Conservation (phyloP, 2,329 filamentous ascomycete genomes). For the Dothidotthia symphoricarpi region DNA sequence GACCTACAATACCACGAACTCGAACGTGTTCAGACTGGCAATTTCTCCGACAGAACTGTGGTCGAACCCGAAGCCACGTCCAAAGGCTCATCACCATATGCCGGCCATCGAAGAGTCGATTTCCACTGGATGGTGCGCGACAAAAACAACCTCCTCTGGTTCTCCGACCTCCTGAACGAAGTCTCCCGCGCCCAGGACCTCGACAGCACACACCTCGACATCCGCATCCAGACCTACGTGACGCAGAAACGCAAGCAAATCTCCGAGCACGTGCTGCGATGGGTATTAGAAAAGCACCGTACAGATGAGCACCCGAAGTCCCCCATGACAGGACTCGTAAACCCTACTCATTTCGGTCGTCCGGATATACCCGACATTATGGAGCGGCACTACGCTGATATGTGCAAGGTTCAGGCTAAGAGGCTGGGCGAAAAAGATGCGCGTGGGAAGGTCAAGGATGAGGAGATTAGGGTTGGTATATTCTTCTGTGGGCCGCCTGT, state of each 20-base stretch:
- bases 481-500: conserved; percentile 59
- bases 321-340: conserved; percentile 55
- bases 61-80: conserved; percentile 11
- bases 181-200: conserved; percentile 40
- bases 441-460: conserved; percentile 14
- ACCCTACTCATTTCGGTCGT: conserved; percentile 55
- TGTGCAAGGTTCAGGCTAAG: conserved; percentile 41
- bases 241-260: conserved; percentile 56
- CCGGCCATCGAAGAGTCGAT: conserved; percentile 53
- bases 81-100: conserved; percentile 24
- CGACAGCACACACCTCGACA: conserved; percentile 45
- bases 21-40: conserved; percentile 21
- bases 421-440: conserved; percentile 24
- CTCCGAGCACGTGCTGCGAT: conserved; percentile 56
- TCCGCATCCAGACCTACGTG: conserved; percentile 58
- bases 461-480: conserved; percentile 52
- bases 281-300: conserved; percentile 57
- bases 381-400: conserved; percentile 55
- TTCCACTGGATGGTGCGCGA: conserved; percentile 63
- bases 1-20: conserved; percentile 53
- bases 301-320: conserved; percentile 53
- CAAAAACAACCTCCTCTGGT: conserved; percentile 57
- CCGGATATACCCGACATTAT: conserved; percentile 56
- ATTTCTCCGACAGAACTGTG: too few species aligned
- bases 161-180: conserved; percentile 56